Evolutionary conservation across 2,329 filamentous ascomycete species (phyloP), one percentile per base, ranked within the genome.

Genomic region (Camillea tinctor): DNA sequence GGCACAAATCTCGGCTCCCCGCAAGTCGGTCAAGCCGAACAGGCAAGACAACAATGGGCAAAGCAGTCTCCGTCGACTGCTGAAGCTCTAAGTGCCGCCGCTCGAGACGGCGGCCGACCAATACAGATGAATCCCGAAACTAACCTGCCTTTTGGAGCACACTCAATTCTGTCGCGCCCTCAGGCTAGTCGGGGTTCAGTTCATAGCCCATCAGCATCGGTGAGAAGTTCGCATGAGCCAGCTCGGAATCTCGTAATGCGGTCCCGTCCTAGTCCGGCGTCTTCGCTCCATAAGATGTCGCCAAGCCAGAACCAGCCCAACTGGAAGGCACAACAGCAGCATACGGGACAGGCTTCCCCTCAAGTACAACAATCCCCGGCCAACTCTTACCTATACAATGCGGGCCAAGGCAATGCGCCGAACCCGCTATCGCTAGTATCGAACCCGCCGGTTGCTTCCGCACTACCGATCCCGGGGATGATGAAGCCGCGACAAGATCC

Each of bases 121-220:
- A 61, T 72, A 4, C 70, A 73, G 57, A 72, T 71, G 66, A 74
- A 76, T 55, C 70, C 75, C 1, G 74, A 78, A 21, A 61, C 71
- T 2, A 77, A 74, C 51, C 69, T 79, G 20, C 76, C 77, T 0
- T 79, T 73, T 51, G 72, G 77, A 13, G 73, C 77, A 3, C 67
- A 77, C 36, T 72, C 74, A 30, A 76, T 80, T 49, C 61, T 79
- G 19, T 72, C 72, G 24, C 75, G 77, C 11, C 72, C 75, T 21
- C 65, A 68, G 60, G 60, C 67, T 2, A 60, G 64, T 57, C 55
- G 60, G 52, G 54, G 64, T 59, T 63, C 70, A 58, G 55, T 62
- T 60, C 60, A 60, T 53, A 66, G 64, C 23, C 60, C 65, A 30
- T 56, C 59, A n/a, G 44, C 52, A 15, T 64, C 63, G 19, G 63